Evolutionary conservation across 345 rosid species (phyloP).

Genomic region (Gossypium bickii): DNA sequence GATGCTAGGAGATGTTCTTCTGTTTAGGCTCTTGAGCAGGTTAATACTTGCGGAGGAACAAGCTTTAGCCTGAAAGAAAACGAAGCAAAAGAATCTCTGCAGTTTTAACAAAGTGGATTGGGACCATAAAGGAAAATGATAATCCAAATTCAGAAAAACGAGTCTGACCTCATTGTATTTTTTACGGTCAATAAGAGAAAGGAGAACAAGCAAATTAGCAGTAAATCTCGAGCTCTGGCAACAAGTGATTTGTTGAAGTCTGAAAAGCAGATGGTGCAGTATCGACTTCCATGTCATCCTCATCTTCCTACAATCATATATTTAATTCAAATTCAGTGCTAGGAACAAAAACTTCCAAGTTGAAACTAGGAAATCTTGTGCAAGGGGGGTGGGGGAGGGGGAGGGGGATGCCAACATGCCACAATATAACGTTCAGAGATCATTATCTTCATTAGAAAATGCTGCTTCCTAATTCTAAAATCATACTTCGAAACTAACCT

Average conservation of each 20-base stretch:
- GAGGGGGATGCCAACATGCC: neutral
- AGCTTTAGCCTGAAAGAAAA: slow-evolving; percentile 64
- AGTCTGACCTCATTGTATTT: slow-evolving; percentile 37
- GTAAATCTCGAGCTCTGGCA: slow-evolving; percentile 45
- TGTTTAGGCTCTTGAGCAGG: slow-evolving; percentile 60
- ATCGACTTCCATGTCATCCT: slow-evolving; percentile 50
- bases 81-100: neutral
- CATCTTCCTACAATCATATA: slow-evolving; percentile 36
- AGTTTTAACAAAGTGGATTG: neutral
- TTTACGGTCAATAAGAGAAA: slow-evolving; percentile 53
- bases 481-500: neutral
- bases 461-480: neutral
- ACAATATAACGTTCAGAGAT: neutral
- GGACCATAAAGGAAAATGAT: neutral
- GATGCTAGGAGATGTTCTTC: slow-evolving; percentile 77
- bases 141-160: neutral
- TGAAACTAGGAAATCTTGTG: too few relatives aligned
- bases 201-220: slow-evolving; percentile 40
- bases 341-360: neutral
- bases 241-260: slow-evolving; percentile 29
- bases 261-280: slow-evolving; percentile 33
- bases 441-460: neutral
- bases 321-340: neutral
- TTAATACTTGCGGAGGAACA: slow-evolving; percentile 76
- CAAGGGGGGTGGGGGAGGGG: too few relatives aligned